These are phyloP conservation scores for Epichloe brachyelytri DNA, from an alignment of 2,329 filamentous ascomycete genomes.

Conservation along the genomic window DNA sequence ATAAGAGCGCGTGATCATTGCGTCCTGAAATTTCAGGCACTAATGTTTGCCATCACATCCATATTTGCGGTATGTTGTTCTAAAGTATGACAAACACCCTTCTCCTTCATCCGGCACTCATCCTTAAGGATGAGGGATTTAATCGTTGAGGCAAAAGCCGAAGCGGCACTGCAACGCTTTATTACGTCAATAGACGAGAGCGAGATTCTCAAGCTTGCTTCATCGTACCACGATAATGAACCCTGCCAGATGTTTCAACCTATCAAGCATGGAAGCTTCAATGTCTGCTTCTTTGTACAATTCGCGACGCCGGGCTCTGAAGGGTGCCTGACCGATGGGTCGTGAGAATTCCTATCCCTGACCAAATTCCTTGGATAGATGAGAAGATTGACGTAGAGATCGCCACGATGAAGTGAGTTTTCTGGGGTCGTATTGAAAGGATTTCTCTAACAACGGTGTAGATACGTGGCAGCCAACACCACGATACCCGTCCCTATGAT, in stretches of 20 bases:
- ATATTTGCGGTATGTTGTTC: too few species aligned
- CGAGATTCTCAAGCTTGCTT: slow-evolving; percentile 6
- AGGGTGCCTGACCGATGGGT: slow-evolving; percentile 5
- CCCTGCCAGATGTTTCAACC: slow-evolving; percentile 8
- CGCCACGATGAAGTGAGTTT: slow-evolving; percentile 10
- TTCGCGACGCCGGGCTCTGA: slow-evolving; percentile 5
- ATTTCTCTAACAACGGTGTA: background rate
- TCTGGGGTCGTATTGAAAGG: background rate
- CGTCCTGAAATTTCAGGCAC: background rate
- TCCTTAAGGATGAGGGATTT: background rate
- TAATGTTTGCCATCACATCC: too few species aligned
- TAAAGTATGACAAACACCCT: too few species aligned
- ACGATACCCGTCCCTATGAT: slow-evolving; percentile 8
- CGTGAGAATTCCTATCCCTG: slow-evolving; percentile 8
- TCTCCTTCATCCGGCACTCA: background rate
- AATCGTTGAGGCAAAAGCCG: background rate
- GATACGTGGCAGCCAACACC: slow-evolving; percentile 7
- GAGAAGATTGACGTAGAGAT: slow-evolving; percentile 10
- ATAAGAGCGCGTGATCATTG: background rate
- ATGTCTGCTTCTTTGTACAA: slow-evolving; percentile 11
- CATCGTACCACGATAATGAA: slow-evolving; percentile 8
- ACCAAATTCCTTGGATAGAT: background rate
- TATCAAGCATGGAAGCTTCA: slow-evolving; percentile 8
- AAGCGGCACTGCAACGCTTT: slow-evolving; percentile 5
- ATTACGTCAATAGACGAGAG: slow-evolving; percentile 6